Percentiles rank a stretch among this genome's conserved stretches.
phyloP scores from a whole-genome alignment of 768 basidiomycete species.

The Mrakia gelida region DNA sequence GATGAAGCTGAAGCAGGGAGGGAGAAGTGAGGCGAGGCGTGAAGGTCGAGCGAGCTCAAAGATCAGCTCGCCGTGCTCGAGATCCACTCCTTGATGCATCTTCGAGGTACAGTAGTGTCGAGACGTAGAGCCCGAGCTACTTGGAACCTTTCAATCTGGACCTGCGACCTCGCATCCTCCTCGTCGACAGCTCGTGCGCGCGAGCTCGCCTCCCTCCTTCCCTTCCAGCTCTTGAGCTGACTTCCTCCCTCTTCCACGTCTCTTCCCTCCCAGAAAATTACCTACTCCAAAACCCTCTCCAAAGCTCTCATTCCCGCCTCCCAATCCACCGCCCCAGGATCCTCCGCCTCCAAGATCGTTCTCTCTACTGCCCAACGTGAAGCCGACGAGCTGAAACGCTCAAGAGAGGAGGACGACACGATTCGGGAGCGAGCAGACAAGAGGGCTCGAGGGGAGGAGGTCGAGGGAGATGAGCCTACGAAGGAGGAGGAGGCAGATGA shows the following conservation, averaged over 20 bases:
- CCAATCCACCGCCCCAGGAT: conserved; percentile 13
- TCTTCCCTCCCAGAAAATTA: conserved; percentile 26
- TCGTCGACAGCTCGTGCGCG: background rate
- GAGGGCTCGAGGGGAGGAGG: conserved; percentile 5
- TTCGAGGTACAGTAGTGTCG: too few species aligned
- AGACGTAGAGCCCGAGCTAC: too few species aligned
- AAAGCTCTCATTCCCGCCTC: conserved; percentile 29
- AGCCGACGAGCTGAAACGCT: conserved; percentile 32
- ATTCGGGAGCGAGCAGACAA: conserved; percentile 24
- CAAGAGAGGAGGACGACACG: conserved; percentile 33
- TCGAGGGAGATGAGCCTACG: conserved; percentile 11
- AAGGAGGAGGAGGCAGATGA: conserved; percentile 17
- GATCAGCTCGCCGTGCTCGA: too few species aligned
- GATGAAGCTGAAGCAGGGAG: background rate
- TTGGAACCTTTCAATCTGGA: too few species aligned
- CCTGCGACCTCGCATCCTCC: too few species aligned
- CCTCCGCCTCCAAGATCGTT: conserved; percentile 20
- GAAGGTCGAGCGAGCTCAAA: background rate
- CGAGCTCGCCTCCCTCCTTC: conserved; percentile 3
- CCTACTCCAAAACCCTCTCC: conserved; percentile 29
- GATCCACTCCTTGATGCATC: too few species aligned
- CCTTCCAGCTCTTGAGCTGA: background rate
- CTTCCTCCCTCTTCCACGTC: background rate
- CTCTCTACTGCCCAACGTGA: conserved; percentile 29
- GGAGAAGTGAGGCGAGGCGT: background rate